Conservation (phyloP, 2,329 filamentous ascomycete species). For the Lasiodiplodia hormozganensis region DNA sequence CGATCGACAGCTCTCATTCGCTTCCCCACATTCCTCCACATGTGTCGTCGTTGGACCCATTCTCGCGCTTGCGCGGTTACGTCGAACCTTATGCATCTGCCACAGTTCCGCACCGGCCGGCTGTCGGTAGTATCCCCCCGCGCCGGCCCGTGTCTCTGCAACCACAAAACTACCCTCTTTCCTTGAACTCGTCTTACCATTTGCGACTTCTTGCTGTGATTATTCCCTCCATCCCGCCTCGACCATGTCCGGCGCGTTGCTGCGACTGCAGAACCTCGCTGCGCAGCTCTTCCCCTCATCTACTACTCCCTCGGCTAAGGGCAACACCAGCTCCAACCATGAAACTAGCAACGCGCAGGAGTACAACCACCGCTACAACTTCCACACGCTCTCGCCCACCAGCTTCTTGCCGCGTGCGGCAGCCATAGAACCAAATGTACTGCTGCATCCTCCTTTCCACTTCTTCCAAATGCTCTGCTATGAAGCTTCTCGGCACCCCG, state of each 20-base stretch:
- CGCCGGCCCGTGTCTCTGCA: conserved; percentile 8
- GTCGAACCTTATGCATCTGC: neutral
- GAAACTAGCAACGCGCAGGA: conserved; percentile 48
- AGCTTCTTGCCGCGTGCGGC: conserved; percentile 87
- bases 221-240: neutral
- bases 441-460: conserved; percentile 31
- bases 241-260: conserved; percentile 18
- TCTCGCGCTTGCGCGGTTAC: conserved; percentile 10
- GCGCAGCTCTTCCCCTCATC: conserved; percentile 45
- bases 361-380: conserved; percentile 61
- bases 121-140: conserved; percentile 9
- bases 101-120: conserved; percentile 1
- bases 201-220: neutral
- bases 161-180: conserved; percentile 5
- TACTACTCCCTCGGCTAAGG: conserved; percentile 40
- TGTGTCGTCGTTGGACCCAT: conserved; percentile 16
- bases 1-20: conserved; percentile 35
- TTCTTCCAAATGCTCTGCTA: neutral
- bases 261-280: conserved; percentile 46
- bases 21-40: conserved; percentile 39
- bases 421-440: conserved; percentile 79
- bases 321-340: conserved; percentile 34
- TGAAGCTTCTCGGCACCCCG: neutral
- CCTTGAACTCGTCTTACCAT: neutral
- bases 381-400: conserved; percentile 84